phyloP scores from a whole-genome alignment of 805 yeast species.

The Candida coquimbonensis region DNA sequence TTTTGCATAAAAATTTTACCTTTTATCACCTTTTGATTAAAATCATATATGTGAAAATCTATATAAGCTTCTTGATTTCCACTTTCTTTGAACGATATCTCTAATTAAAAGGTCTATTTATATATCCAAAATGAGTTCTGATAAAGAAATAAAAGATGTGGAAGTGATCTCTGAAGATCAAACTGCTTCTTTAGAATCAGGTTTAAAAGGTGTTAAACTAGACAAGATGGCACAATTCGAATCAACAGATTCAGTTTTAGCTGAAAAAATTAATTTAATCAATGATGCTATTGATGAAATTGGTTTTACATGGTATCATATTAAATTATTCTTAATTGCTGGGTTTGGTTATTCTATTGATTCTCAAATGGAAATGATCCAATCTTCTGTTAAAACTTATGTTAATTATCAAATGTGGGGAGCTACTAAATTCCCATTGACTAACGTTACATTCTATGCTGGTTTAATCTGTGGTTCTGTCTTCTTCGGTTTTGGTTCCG shows the following conservation, averaged over 20 bases:
- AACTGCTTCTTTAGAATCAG: neutral
- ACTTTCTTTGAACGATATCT: too few relatives aligned
- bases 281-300: constrained; percentile 54
- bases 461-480: constrained; percentile 44
- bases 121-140: too few relatives aligned
- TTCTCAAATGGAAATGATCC: constrained; percentile 42
- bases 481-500: constrained; percentile 46
- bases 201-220: neutral
- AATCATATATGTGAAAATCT: too few relatives aligned
- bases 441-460: constrained; percentile 39
- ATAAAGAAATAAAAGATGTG: too few relatives aligned
- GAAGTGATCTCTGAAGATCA: too few relatives aligned
- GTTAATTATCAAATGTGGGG: constrained; percentile 38
- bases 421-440: constrained; percentile 32
- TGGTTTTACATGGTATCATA: constrained; percentile 51
- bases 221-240: constrained; percentile 18
- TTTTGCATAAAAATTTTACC: too few relatives aligned
- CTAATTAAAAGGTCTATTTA: too few relatives aligned
- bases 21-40: too few relatives aligned
- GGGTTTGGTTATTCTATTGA: constrained; percentile 50
- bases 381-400: constrained; percentile 36
- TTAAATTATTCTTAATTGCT: constrained; percentile 37
- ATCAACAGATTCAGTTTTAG: constrained; percentile 22
- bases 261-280: constrained; percentile 35
- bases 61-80: too few relatives aligned